Evolutionary conservation across 352 stramenopile species (phyloP).

Genomic region (Globisporangium yorkense): DNA sequence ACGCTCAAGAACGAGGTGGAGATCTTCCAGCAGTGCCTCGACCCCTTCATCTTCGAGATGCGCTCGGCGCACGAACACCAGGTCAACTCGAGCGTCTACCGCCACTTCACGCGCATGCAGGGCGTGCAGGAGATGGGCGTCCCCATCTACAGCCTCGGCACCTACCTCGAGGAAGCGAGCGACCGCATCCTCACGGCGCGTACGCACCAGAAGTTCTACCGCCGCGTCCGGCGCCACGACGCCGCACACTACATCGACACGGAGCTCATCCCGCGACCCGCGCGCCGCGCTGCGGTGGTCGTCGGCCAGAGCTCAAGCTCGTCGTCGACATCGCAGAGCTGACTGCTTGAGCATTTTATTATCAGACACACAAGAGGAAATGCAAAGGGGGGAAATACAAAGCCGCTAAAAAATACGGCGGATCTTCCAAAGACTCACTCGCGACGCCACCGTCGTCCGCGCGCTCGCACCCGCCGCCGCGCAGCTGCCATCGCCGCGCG

Average conservation of each 20-base stretch:
- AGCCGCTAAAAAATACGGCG: constrained; percentile 21
- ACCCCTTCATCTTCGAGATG: constrained; percentile 64
- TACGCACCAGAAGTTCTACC: constrained; percentile 39
- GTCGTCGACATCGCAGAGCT: neutral
- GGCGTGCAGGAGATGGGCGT: constrained; percentile 67
- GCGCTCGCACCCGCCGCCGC: neutral
- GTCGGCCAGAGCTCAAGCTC: neutral
- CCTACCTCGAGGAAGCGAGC: constrained; percentile 30
- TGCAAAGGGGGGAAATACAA: constrained; percentile 31
- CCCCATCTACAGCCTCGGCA: constrained; percentile 66
- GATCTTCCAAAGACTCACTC: constrained; percentile 19
- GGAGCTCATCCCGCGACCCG: constrained; percentile 44
- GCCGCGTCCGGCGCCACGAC: constrained; percentile 41
- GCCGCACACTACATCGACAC: constrained; percentile 52
- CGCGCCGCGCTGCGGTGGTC: neutral
- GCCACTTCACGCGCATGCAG: constrained; percentile 59
- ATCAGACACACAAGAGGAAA: constrained; percentile 58
- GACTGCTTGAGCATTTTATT: constrained; percentile 25
- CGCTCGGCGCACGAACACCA: constrained; percentile 39
- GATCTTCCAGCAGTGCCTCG: constrained; percentile 72
- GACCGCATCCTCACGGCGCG: constrained; percentile 54
- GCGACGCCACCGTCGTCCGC: constrained; percentile 2
- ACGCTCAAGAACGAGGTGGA: constrained; percentile 75
- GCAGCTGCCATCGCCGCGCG: constrained; percentile 18
- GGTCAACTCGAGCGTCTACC: constrained; percentile 68